These are phyloP conservation scores for Amaranthus tricolor DNA, from an alignment of 179 eudicot genomes.

Conservation along the genomic window DNA sequence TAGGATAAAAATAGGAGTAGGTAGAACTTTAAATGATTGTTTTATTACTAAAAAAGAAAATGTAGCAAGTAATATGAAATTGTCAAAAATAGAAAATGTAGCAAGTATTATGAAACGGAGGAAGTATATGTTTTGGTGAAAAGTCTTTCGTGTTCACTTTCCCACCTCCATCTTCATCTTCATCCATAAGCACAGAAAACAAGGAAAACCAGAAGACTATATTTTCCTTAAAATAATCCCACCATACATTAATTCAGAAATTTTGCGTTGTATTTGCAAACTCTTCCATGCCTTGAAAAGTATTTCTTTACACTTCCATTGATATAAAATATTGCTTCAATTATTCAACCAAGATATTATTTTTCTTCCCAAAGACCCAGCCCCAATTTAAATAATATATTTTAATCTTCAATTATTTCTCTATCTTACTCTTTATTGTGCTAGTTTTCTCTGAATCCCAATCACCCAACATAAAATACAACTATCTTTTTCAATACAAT, in stretches of 20 bases:
- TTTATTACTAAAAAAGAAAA: no score
- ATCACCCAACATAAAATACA: not conserved
- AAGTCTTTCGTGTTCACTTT: slow-evolving; percentile 7
- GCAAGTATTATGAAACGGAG: no score
- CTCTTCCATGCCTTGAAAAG: slow-evolving; percentile 7
- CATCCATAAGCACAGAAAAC: slow-evolving; percentile 20
- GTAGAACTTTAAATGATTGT: no score
- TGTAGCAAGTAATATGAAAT: no score
- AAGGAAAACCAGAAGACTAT: not conserved
- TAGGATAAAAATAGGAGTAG: no score
- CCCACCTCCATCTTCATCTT: slow-evolving; percentile 9
- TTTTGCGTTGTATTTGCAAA: not conserved
- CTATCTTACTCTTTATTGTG: not conserved
- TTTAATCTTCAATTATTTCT: not conserved
- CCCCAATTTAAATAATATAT: not conserved
- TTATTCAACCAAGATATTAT: not conserved
- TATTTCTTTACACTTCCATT: not conserved
- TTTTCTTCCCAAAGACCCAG: not conserved
- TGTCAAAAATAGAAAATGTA: no score
- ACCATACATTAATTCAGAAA: not conserved
- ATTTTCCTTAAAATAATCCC: not conserved
- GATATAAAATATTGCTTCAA: not conserved
- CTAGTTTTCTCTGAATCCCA: not conserved
- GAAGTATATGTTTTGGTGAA: no score
- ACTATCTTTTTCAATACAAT: not conserved